Conservation (phyloP, 2,329 filamentous ascomycete species). For the Coniella vitis region DNA sequence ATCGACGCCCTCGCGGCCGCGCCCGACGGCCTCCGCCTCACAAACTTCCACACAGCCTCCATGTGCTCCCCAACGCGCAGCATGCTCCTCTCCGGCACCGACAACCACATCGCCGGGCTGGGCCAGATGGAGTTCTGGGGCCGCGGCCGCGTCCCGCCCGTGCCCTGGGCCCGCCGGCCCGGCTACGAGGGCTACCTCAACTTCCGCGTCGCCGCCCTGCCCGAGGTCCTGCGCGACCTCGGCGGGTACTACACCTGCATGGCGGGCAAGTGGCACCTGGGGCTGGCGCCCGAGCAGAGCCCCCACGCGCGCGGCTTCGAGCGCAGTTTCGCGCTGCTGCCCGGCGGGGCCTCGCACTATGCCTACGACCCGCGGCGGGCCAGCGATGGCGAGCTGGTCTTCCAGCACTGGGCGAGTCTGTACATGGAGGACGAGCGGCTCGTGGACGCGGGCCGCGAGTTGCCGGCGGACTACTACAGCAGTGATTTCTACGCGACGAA, state of each 20-base stretch:
- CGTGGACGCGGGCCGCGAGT: conserved; percentile 30
- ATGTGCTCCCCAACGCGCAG: conserved; percentile 53
- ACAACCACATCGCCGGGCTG: conserved; percentile 12
- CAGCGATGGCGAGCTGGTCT: neutral
- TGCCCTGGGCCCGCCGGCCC: neutral
- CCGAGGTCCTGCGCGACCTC: conserved; percentile 24
- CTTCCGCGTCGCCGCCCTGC: conserved; percentile 23
- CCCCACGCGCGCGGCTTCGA: conserved; percentile 53
- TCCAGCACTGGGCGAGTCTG: conserved; percentile 30
- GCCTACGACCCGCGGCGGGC: conserved; percentile 39
- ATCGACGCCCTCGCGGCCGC: conserved; percentile 44
- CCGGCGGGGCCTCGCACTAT: conserved; percentile 52
- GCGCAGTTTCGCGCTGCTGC: conserved; percentile 51
- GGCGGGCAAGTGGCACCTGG: conserved; percentile 30
- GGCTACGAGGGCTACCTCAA: conserved; percentile 29
- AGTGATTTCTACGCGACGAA: conserved; percentile 45
- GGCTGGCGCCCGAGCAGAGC: conserved; percentile 48
- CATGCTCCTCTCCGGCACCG: conserved; percentile 50
- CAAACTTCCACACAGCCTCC: conserved; percentile 52
- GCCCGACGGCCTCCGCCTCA: conserved; percentile 43
- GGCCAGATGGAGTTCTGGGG: conserved; percentile 4
- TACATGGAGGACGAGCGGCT: conserved; percentile 32
- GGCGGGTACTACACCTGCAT: conserved; percentile 26
- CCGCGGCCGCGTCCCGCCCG: neutral
- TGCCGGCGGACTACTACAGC: conserved; percentile 46